Base-by-base conservation (phyloP, 176 grass and related monocot species). In the Pontederia paniculata region DNA sequence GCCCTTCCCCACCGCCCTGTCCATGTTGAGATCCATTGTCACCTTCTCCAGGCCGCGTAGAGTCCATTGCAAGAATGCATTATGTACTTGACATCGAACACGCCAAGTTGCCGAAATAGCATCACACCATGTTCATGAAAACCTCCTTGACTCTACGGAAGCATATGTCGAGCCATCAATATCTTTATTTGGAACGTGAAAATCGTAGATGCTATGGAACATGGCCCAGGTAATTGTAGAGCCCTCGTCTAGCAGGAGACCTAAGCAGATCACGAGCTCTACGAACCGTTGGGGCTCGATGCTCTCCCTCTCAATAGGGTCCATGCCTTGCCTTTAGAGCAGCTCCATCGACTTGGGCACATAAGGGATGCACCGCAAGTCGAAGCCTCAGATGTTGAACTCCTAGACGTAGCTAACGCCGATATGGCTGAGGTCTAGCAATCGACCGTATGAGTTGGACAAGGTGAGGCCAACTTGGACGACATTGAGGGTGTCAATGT, bases 1-100 rank as follows among this genome's bases (percentile, higher is more conserved):
- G 3, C 70, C 73, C 48, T 43, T 23, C 14, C 66, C 66, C n/a
- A 46, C 60, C 21, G 23, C 55, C 1, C 55, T 54, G 0, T 0
- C 9, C 8, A 78, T 65, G 4, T 10, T 4, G 17, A 87, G 68
- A 28, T 52, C 57, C 0, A 0, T 54, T 9, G 70, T 60, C 11
- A 78, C 17, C 12, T 4, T 0, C 10, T 76, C 75, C 0, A 79
- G 57, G 7, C 62, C 75, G 9, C 57, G 54, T 22, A 51, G 7
- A 79, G 62, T 21, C 18, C 52, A 46, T 72, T 52, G 1, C 17
- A 63, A 12, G 0, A 0, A 49, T 53, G 61, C 70, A 75, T 1
- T 55, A 88, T 71, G 66, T 75, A 42, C 68, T 76, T 61, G 3
- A 88, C 51, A 60, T 88, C 84, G n/a, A n/a, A n/a, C 13, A 79